Evolutionary conservation across 2,329 filamentous ascomycete species (phyloP).

Genomic region (Aspergillus quadricinctus): DNA sequence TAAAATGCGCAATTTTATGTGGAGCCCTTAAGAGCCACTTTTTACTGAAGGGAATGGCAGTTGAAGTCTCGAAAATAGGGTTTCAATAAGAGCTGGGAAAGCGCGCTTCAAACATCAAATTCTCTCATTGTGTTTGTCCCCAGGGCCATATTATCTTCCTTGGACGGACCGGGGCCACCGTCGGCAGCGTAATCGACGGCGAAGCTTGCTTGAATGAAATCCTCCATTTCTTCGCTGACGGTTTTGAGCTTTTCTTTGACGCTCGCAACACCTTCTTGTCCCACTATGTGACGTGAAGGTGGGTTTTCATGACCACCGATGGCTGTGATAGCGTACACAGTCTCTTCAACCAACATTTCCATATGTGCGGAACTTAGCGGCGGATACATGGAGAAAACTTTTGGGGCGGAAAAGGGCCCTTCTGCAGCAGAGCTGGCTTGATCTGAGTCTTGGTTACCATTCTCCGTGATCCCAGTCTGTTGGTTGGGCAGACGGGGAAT

Average conservation of each 20-base stretch:
- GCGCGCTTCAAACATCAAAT: slow-evolving; percentile 3
- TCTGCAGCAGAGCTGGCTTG: slow-evolving; percentile 24
- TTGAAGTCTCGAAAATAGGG: neutral
- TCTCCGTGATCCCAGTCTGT: slow-evolving; percentile 10
- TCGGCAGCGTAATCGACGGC: slow-evolving; percentile 61
- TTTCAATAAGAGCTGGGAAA: neutral
- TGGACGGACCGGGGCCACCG: slow-evolving; percentile 17
- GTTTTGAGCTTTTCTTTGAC: slow-evolving; percentile 97
- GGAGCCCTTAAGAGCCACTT: neutral
- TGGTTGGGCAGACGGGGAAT: slow-evolving; percentile 67
- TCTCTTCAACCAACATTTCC: slow-evolving; percentile 76
- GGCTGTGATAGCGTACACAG: slow-evolving; percentile 82
- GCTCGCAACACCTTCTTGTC: slow-evolving; percentile 76
- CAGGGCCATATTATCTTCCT: slow-evolving; percentile 15
- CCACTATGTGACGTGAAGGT: slow-evolving; percentile 88
- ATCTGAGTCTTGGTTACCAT: slow-evolving; percentile 12
- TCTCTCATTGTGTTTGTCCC: slow-evolving; percentile 12
- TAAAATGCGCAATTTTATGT: neutral
- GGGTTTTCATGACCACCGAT: slow-evolving; percentile 96
- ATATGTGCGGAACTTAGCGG: slow-evolving; percentile 64
- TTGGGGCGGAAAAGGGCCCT: slow-evolving; percentile 35
- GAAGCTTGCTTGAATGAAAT: slow-evolving; percentile 86
- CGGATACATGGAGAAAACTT: slow-evolving; percentile 67
- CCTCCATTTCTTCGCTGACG: slow-evolving; percentile 91
- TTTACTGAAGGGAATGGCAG: neutral